Evolutionary conservation across 371 early-diverging fungal genomes (phyloP), one percentile per base, ranked within the genome.

Genomic region (Mucor saturninus): DNA sequence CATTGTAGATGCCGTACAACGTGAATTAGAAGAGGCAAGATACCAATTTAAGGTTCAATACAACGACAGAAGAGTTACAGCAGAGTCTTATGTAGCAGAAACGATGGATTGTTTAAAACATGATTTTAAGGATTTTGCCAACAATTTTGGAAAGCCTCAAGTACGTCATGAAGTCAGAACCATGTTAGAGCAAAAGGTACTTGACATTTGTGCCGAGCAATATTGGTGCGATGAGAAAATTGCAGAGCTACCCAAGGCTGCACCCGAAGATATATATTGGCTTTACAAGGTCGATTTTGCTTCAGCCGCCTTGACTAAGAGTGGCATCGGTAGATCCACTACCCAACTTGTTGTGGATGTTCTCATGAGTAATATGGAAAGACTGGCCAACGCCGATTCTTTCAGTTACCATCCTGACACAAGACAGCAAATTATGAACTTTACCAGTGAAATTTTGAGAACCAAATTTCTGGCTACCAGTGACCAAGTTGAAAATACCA

Each of bases 31-130:
- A 54, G 97, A 98, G 76, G 87, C 95, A 3, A 86, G 91, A 15
- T 98, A 98, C 71, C 95, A 97, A 76, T 96, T 95, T 83, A 98
- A 98, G 75, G 98, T 98, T 7, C 94, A 95, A 61, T 98, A 97
- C 85, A 97, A 97, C 62, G 98, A 98, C 69, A 91, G 84, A 28
- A 81, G 90, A 48, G 91, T 98, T 51, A 91, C 94, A 8, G 91
- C 98, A 35, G 98, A 97, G 73, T 92, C 95, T 2, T 98, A 98
- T 76, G 92, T 94, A 26, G 94, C 98, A 6, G 97, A 98, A 53
- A 86, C 93, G 2, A 91, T 98, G 74, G 98, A 97, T 69, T 80
- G 85, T 14, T 76, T 98, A 42, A 98, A 98, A 75, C 93, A 92
- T 57, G 86, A 89, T 54, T 95, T 98, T 82, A 94, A 94, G 73